Evolutionary conservation across 2,329 filamentous ascomycete species (phyloP).

Genomic region (Penicillium corylophilum): DNA sequence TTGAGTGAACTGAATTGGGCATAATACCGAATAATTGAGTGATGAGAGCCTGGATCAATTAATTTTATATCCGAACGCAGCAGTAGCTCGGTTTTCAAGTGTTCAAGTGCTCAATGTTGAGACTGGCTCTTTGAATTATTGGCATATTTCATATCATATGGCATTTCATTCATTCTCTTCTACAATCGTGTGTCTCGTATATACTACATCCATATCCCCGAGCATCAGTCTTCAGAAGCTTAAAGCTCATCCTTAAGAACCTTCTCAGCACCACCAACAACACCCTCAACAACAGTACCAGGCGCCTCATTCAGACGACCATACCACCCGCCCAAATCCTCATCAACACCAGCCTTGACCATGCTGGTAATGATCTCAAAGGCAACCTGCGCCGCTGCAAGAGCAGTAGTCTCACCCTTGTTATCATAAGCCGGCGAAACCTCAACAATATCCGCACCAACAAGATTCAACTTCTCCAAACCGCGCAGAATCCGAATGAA

Average conservation of each 20-base stretch:
- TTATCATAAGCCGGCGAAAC: slow-evolving; percentile 84
- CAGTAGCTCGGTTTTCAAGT: background rate
- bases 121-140: background rate
- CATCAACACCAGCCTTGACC: slow-evolving; percentile 45
- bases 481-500: slow-evolving; percentile 79
- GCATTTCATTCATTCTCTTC: slow-evolving; percentile 18
- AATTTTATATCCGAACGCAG: background rate
- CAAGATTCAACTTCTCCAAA: slow-evolving; percentile 77
- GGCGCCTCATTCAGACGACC: slow-evolving; percentile 26
- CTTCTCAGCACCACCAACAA: slow-evolving; percentile 8
- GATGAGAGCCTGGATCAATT: background rate
- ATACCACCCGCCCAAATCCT: slow-evolving; percentile 44
- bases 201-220: background rate
- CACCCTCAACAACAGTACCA: slow-evolving; percentile 21
- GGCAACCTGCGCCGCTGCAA: slow-evolving; percentile 79
- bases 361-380: slow-evolving; percentile 76
- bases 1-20: background rate
- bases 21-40: background rate
- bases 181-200: slow-evolving; percentile 20
- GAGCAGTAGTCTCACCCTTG: slow-evolving; percentile 72
- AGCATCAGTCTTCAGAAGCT: background rate
- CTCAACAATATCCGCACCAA: slow-evolving; percentile 89
- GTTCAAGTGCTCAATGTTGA: background rate
- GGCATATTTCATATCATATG: background rate
- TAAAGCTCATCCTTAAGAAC: slow-evolving; percentile 31